Percentiles rank a stretch among this genome's conserved stretches.
Evolutionary conservation across 192 early-diverging fungal genomes (phyloP).

Genomic region (Coemansia sp.): DNA sequence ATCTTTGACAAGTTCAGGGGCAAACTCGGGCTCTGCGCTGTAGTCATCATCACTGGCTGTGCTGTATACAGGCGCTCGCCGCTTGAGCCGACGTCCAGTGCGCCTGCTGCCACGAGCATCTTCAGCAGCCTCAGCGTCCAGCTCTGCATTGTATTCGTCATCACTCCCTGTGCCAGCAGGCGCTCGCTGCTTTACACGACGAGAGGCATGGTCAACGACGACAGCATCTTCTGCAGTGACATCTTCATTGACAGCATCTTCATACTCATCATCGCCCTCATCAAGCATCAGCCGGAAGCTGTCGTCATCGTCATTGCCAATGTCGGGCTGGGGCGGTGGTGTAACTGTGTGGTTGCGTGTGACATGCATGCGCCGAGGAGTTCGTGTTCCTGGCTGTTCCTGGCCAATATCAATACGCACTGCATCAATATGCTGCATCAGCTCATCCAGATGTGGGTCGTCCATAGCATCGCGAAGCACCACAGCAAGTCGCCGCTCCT

Average conservation of each 20-base stretch:
- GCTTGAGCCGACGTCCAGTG: neutral
- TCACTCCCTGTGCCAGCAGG: neutral
- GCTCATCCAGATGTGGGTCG: constrained; percentile 25
- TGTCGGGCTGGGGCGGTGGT: neutral
- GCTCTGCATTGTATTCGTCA: neutral
- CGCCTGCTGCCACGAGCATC: neutral
- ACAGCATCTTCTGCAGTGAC: too few relatives aligned
- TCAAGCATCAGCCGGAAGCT: constrained; percentile 14
- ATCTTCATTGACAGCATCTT: too few relatives aligned
- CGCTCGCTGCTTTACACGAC: neutral
- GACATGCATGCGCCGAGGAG: constrained; percentile 15
- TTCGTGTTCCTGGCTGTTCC: constrained; percentile 5
- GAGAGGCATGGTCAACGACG: neutral
- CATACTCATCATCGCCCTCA: neutral
- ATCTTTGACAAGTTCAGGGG: neutral
- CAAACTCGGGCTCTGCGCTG: neutral
- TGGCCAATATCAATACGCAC: constrained; percentile 24
- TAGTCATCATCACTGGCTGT: neutral
- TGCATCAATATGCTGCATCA: constrained; percentile 23
- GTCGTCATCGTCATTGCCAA: constrained; percentile 3
- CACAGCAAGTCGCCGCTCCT: constrained; percentile 39
- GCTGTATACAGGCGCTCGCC: neutral
- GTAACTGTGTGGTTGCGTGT: neutral
- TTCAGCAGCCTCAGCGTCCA: neutral
- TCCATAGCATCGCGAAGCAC: constrained; percentile 25